Evolutionary conservation across 2,329 filamentous ascomycete genomes (phyloP).

Genomic region (Lomentospora prolificans): DNA sequence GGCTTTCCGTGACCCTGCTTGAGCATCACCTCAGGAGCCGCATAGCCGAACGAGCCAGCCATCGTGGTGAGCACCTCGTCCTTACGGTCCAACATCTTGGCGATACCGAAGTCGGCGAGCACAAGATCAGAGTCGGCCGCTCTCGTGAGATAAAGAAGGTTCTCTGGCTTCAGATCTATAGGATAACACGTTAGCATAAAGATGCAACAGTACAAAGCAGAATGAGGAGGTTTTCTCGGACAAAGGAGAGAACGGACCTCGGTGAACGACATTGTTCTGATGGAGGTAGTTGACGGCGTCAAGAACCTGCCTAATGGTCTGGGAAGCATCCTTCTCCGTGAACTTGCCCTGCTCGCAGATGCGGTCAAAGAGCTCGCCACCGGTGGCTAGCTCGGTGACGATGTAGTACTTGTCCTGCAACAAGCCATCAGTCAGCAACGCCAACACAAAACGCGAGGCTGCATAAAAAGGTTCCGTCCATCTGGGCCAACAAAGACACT

Average conservation of each 20-base stretch:
- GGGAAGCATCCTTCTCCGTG: constrained; percentile 94
- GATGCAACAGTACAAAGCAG: too few relatives aligned
- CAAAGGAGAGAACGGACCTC: constrained; percentile 50
- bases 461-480: too few relatives aligned
- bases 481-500: background rate
- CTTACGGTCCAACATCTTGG: constrained; percentile 89
- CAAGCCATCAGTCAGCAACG: too few relatives aligned
- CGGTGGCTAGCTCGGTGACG: constrained; percentile 89
- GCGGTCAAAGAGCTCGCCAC: constrained; percentile 92
- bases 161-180: constrained; percentile 92
- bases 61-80: constrained; percentile 93
- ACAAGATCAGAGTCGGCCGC: constrained; percentile 74
- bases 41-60: constrained; percentile 97
- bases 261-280: constrained; percentile 86
- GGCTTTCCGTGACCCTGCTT: constrained; percentile 96
- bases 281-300: constrained; percentile 90
- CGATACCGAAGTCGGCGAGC: constrained; percentile 94
- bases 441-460: too few relatives aligned
- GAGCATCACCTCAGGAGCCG: constrained; percentile 95
- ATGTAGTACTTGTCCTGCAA: constrained; percentile 97
- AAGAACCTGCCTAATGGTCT: constrained; percentile 90
- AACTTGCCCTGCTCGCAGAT: constrained; percentile 98
- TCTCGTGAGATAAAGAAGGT: constrained; percentile 82
- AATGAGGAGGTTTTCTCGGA: too few relatives aligned
- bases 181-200: background rate